These are phyloP conservation scores for Pueraria montana DNA, from an alignment of 306 rosid genomes.

Conservation along the genomic window DNA sequence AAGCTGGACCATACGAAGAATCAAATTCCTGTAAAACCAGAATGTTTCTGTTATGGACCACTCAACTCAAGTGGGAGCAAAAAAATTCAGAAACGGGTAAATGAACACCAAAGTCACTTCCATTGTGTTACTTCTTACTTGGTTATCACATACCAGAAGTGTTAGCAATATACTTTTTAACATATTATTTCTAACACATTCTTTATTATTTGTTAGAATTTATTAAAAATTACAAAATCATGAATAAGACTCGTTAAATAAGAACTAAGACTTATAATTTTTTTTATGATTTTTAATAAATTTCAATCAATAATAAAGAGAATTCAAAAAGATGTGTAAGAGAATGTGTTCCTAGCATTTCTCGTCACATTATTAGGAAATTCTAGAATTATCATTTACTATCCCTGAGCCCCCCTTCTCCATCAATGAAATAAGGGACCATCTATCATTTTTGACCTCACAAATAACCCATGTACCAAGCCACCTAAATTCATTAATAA, in stretches of 20 bases:
- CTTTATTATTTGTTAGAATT: too few relatives aligned
- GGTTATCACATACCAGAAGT: background rate
- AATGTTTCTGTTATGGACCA: constrained; percentile 14
- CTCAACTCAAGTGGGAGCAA: background rate
- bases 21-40: constrained; percentile 82
- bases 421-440: constrained; percentile 43
- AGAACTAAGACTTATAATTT: too few relatives aligned
- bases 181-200: too few relatives aligned
- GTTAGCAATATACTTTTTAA: too few relatives aligned
- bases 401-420: background rate
- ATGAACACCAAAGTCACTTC: constrained; percentile 2
- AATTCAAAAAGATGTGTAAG: background rate
- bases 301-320: too few relatives aligned
- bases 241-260: too few relatives aligned
- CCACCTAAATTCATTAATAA: constrained; percentile 43
- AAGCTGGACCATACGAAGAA: constrained; percentile 88
- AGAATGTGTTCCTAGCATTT: too few relatives aligned
- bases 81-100: constrained; percentile 6
- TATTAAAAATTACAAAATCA: too few relatives aligned
- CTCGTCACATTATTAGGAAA: background rate
- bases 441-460: constrained; percentile 39
- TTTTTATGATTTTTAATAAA: too few relatives aligned
- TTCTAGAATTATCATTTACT: constrained; percentile 9
- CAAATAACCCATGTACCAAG: constrained; percentile 18
- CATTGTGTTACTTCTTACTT: background rate